A percentile compares a stretch with the other conserved stretches of the same genome.
Evolutionary conservation across 2,329 filamentous ascomycete species (phyloP).

Genomic region (Sporothrix brunneoviolacea): DNA sequence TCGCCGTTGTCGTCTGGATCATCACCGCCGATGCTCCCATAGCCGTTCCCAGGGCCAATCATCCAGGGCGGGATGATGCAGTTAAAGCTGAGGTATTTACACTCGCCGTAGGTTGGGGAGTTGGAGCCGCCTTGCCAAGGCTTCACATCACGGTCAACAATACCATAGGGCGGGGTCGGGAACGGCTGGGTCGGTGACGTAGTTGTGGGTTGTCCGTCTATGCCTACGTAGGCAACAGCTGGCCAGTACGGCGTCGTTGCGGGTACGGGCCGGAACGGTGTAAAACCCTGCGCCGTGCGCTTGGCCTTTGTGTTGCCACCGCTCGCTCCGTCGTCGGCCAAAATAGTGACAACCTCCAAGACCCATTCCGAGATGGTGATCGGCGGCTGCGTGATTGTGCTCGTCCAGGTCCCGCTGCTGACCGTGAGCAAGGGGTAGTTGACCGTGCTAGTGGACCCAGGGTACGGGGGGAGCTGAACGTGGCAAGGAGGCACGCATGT

Average conservation of each 20-base stretch:
- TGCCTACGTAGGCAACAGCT: slow-evolving; percentile 14
- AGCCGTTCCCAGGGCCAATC: no score
- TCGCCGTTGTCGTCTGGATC: no score
- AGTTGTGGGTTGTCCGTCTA: slow-evolving; percentile 10
- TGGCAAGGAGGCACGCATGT: slow-evolving; percentile 25
- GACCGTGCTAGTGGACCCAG: slow-evolving; percentile 23
- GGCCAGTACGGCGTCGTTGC: slow-evolving; percentile 22
- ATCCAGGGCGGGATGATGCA: no score
- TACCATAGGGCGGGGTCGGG: slow-evolving; percentile 17
- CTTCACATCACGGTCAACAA: slow-evolving; percentile 18
- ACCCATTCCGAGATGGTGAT: slow-evolving; percentile 23
- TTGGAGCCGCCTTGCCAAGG: no score
- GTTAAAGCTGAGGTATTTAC: no score
- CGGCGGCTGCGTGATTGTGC: slow-evolving; percentile 24
- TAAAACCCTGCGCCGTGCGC: slow-evolving; percentile 7
- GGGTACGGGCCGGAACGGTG: slow-evolving; percentile 17
- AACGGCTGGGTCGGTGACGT: slow-evolving; percentile 12
- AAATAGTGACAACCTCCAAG: slow-evolving; percentile 23
- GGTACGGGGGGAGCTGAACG: slow-evolving; percentile 25
- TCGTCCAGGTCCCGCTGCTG: slow-evolving; percentile 26
- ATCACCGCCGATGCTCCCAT: no score
- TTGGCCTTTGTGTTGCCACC: no score
- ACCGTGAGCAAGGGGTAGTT: slow-evolving; percentile 28
- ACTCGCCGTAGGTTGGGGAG: no score
- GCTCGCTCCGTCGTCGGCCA: no score